Percentiles rank a stretch among this genome's conserved stretches.
These are phyloP conservation scores for Cicer cuneatum DNA, from an alignment of 306 rosid species.

Conservation along the genomic window DNA sequence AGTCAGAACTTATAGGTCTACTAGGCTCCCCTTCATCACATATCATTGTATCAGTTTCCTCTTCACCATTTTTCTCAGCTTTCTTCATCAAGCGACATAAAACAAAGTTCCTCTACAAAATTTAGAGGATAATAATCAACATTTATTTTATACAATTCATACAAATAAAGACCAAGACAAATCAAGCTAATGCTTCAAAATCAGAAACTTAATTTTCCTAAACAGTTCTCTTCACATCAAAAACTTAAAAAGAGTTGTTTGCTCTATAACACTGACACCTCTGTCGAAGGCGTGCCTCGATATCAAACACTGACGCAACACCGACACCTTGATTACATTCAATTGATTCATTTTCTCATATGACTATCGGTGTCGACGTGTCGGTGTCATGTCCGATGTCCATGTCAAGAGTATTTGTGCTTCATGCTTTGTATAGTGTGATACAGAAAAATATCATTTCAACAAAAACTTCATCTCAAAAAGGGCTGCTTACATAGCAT, in stretches of 20 bases:
- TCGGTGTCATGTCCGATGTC: too few species aligned
- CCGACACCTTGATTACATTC: too few species aligned
- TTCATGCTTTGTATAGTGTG: background rate
- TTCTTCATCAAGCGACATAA: conserved; percentile 57
- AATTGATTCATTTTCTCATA: too few species aligned
- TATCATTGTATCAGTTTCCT: conserved; percentile 3
- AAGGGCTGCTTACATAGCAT: background rate
- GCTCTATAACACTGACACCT: background rate
- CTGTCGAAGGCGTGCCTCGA: too few species aligned
- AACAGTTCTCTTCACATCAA: conserved; percentile 18
- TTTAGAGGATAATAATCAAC: conserved; percentile 32
- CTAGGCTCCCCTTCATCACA: conserved; percentile 48
- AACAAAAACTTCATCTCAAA: background rate
- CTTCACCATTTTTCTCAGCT: conserved; percentile 39
- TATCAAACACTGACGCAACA: too few species aligned
- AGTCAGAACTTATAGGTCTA: conserved; percentile 21
- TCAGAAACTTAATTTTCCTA: background rate
- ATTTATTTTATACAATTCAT: conserved; percentile 1
- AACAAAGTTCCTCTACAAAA: conserved; percentile 57
- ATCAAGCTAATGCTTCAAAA: conserved; percentile 16
- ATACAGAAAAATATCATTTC: background rate
- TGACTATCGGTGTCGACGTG: too few species aligned
- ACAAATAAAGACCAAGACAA: conserved; percentile 23
- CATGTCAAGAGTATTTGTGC: too few species aligned
- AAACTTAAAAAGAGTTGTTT: background rate